Percentiles rank a stretch among this genome's conserved stretches.
These are phyloP conservation scores for Coemansia sp. DNA, from an alignment of 192 early-diverging fungal species.

Conservation along the genomic window DNA sequence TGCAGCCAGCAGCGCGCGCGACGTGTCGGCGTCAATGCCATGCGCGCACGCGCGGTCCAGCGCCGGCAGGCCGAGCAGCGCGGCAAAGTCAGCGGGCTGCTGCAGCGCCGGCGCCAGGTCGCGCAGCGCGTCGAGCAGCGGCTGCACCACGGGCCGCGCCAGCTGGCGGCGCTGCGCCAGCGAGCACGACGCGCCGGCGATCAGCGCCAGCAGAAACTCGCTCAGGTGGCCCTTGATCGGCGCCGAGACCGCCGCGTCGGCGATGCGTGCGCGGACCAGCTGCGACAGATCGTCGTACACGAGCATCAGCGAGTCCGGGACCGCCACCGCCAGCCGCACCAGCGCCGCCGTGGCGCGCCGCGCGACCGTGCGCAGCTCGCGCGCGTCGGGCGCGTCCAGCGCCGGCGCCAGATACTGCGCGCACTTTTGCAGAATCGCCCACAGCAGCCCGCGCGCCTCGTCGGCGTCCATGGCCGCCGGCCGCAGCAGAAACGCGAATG, in stretches of 20 bases:
- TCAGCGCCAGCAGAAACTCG: slow-evolving; percentile 42
- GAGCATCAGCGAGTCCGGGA: slow-evolving; percentile 47
- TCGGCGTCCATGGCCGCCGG: slow-evolving; percentile 6
- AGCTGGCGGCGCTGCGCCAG: slow-evolving; percentile 28
- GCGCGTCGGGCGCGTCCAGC: background rate
- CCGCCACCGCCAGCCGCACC: slow-evolving; percentile 25
- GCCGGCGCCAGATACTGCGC: slow-evolving; percentile 1
- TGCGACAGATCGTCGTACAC: slow-evolving; percentile 29
- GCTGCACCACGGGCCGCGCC: slow-evolving; percentile 32
- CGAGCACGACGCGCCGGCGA: slow-evolving; percentile 26
- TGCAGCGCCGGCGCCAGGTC: slow-evolving; percentile 20
- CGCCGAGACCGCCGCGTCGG: slow-evolving; percentile 11
- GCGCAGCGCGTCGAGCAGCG: slow-evolving; percentile 24
- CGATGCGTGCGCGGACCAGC: slow-evolving; percentile 23
- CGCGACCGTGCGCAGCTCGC: slow-evolving; percentile 15
- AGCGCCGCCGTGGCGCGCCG: slow-evolving; percentile 37
- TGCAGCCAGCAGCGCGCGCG: slow-evolving; percentile 2
- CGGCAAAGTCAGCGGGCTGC: slow-evolving; percentile 17
- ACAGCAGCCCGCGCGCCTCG: slow-evolving; percentile 24
- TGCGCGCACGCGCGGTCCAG: slow-evolving; percentile 18
- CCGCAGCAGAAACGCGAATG: slow-evolving; percentile 44
- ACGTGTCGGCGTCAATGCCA: background rate
- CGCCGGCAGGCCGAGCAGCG: slow-evolving; percentile 22
- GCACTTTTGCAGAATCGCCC: slow-evolving; percentile 34
- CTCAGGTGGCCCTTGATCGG: slow-evolving; percentile 30